Base-by-base conservation (phyloP, 2,329 filamentous ascomycete genomes). In the Zopfia rhizophila region DNA sequence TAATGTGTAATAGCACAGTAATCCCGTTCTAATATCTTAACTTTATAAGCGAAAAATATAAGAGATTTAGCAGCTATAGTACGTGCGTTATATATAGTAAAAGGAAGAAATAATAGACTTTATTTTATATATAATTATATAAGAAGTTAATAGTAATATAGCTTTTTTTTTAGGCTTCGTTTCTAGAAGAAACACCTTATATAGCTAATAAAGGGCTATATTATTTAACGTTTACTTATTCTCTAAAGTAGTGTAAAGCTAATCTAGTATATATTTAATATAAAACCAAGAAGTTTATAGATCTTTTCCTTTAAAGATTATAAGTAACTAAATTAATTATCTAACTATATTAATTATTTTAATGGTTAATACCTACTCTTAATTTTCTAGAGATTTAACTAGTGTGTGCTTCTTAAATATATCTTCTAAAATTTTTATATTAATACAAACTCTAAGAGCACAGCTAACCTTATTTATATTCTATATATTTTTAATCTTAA, bases 1-100 rank as follows among this genome's bases (percentile, higher is more conserved):
- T 13, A 37, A 57, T 28, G 3, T 29, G 12, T 3, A 39, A 30
- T 18, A 57, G 54, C 12, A 18, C 39, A n/a, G 6, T 12, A 16
- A 52, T 57, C 32, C 48, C 3, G 7, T 32, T 17, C 3, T 40
- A 19, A 31, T 55, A 56, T 1, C n/a, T 25, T n/a, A 29, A 28
- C 30, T 53, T 55, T 4, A 53, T n/a, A 35, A 45, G 31, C 3
- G 30, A 49, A 35, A 55, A 49, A 24, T 6, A 10, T 30, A 42
- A n/a, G 12, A 57, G 42, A 45, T 57, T 39, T 13, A 57, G 39
- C 28, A 45, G 54, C 45, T 57, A 42, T 16, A 58, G 38, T 5
- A 55, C 11, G 38, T 58, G 28, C 5, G 38, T 40, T 24, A 45
- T 14, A 38, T 55, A 43, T 27, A 36, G 6, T 28, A 38, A 47